Base-by-base conservation (phyloP, 441 rosid species). In the Dalechampia spathulata region DNA sequence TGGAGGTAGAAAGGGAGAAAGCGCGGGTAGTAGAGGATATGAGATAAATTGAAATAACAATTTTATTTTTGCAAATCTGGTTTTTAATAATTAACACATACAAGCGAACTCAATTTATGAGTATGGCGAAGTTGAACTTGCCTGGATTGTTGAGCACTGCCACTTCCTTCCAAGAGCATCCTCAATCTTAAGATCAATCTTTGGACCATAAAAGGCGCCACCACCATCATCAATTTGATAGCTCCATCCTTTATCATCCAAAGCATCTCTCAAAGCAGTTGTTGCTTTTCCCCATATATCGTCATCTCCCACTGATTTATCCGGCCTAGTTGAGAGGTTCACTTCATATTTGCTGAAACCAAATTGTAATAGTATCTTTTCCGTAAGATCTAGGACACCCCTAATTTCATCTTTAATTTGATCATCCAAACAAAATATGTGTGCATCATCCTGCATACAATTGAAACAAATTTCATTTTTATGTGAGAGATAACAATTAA, bases 91-190 rank as follows among this genome's bases (percentile, higher is more conserved):
- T n/a, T n/a, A n/a, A n/a, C n/a, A n/a, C n/a, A n/a, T n/a, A n/a
- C n/a, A n/a, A n/a, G n/a, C n/a, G n/a, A n/a, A n/a, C n/a, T n/a
- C n/a, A n/a, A n/a, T n/a, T n/a, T n/a, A n/a, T n/a, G n/a, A n/a
- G n/a, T 30, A 30, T 30, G 8, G 25, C 39, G 14, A 34, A 40
- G 51, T 0, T 17, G 39, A 23, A 7, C 9, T 15, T 71, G 67
- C 98, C 87, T 91, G 98, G 66, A 91, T 77, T 42, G 98, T 91
- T 60, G 98, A 91, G 78, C 98, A 87, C 65, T 91, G 98, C 98
- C 98, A 91, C 68, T 87, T 87, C 75, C 98, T 85, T 72, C 98
- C 95, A 46, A 91, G 79, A 39, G 96, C 92, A 72, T 91, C 98
- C 81, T 87, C 87, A 27, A 91, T 87, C 79, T 91, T 91, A 58